Evolutionary conservation across 495 filamentous ascomycete genomes (phyloP), one percentile per base, ranked within the genome.

Genomic region (Penicillium parvum): DNA sequence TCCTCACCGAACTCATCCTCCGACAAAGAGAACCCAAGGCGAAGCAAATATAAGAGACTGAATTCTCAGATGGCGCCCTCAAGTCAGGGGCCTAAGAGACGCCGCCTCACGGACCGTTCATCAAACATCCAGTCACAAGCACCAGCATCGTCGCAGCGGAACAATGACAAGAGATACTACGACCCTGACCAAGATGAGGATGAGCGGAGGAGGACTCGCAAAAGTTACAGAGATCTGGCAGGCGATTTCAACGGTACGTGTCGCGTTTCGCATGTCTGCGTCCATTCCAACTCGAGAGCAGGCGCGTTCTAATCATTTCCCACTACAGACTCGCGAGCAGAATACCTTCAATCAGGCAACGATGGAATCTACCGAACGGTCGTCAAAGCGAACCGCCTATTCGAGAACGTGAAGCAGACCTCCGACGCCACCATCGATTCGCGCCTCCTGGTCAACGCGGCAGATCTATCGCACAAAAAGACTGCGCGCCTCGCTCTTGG

Each of bases 361-460:
- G 64, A 66, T 38, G 82, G 82, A 15, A 61, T 96, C 5, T 50
- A 74, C 26, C 65, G 78, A 9, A 84, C 79, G 3, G 49, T 96
- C 4, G 42, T 73, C 5, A 71, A 76, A 46, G 81, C 84, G 2
- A 84, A 96, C 55, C 48, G 69, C 3, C 61, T 82, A 7, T 84
- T 82, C 54, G 61, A 61, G 19, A 68, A 78, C 23, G 88, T 97
- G 36, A 92, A 87, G 50, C 90, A 96, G 56, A 94, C 92, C 1
- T 78, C 78, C n/a, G 94, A 99, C 59, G 92, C 92, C 1, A 88
- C 83, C 3, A 82, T 95, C 43, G 92, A 99, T 55, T 86, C 91
- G 1, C 82, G 87, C 29, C 71, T 92, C 27, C 71, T 97, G 7
- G 86, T 96, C 8, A 77, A 72, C 23, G 79, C 83, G 0, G 82